Base-by-base conservation (phyloP, 768 basidiomycete species). In the Rhizopogon roseolus region DNA sequence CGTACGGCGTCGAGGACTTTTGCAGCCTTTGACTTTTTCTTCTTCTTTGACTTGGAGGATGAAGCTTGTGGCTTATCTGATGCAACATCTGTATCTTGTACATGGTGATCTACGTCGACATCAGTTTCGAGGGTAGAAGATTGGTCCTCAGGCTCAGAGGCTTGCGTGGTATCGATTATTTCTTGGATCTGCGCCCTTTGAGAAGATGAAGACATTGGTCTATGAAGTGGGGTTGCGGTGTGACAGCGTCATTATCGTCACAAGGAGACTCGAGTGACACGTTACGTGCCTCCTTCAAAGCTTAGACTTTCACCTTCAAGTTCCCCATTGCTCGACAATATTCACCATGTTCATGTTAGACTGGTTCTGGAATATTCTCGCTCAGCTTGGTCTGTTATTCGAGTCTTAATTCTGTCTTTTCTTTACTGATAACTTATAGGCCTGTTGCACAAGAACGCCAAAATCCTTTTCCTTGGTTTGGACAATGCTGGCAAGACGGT, bases 401-500 rank as follows among this genome's bases (percentile, higher is more conserved):
- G 27, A 19, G 11, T 29, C 14, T 29, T 19, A 38, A 27, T 54
- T 37, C 42, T 39, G 9, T 48, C 22, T 50, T 58, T 17, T 57
- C 37, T 50, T 50, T 5, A 41, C 38, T n/a, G 25, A 6, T 36
- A 34, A 39, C 50, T 16, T 36, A 40, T 58, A 95, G 93, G 93
- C 60, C 79, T 96, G 63, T 65, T 88, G 75, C 90, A 94, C 80
- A 97, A 99, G 88, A 98, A 97, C 69, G 97, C 97, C 60, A 99
- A 98, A 82, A 97, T 99, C 69, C 82, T 99, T 59, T 99, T 99
- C 85, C 83, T 99, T 50, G 97, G 97, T 58, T 82, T 98, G 52
- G 96, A 98, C 71, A 99, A 98, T 77, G 97, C 97, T 50, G 96
- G 97, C 67, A 99, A 98, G 82, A 98, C 97, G 56, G 96, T 97